Evolutionary conservation across 225 moss, liverwort and hornwort genomes (phyloP), one percentile per base, ranked within the genome.

Genomic region (Physcomitrellopsis africana): DNA sequence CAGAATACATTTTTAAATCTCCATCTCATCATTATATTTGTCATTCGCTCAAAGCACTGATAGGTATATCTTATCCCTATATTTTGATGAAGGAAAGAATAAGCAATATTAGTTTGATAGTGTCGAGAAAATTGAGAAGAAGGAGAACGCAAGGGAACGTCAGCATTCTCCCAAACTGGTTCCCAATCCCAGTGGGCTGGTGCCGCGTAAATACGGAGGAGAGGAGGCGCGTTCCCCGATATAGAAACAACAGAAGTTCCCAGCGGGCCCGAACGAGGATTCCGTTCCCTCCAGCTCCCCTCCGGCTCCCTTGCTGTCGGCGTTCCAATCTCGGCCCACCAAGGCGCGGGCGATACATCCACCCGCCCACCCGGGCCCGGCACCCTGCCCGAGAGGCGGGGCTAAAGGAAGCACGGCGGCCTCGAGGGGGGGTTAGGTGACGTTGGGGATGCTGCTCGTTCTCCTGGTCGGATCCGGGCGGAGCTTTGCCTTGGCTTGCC

Each of bases 381-480:
- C 15, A 63, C 41, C 71, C 11, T 12, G 3, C 20, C 3, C 29
- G 19, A 9, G 18, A 16, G 57, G 46, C 10, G 18, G 29, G 1
- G 15, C 19, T 2, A 8, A 49, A 22, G 49, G 52, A 48, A 63
- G 19, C 75, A 51, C 26, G 44, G 79, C 18, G 49, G 66, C 55
- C 16, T 57, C 66, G 51, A 11, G 58, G 58, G 63, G 83, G 83
- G 79, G 79, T 83, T 83, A 79, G 58, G 16, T 55, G 12, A 19
- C 26, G 51, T 29, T 56, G 27, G 3, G 27, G 54, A 1, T 13
- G 54, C 19, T 1, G 54, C 54, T n/a, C 10, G 13, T 48, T 14
- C 48, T n/a, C n/a, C n/a, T n/a, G n/a, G 48, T 14, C 11, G 11
- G 12, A 8, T 49, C 4, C 32, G 7, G 7, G 32, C 7, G 32